Conservation (phyloP, 345 rosid species). For the Eucalyptus sp. region DNA sequence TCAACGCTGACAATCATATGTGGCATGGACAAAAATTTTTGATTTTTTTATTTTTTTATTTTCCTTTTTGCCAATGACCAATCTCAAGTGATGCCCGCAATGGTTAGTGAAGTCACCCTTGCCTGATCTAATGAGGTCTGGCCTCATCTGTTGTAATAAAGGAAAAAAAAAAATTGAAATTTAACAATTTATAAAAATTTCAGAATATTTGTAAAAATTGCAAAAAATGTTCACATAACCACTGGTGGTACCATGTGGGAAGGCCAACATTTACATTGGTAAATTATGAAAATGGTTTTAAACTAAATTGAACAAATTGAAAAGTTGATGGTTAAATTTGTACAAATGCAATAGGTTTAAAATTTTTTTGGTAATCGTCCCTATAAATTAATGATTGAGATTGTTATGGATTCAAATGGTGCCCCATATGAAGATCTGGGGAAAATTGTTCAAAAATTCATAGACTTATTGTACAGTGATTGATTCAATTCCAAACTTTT, state of each 20-base stretch:
- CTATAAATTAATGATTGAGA: not conserved
- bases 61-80: not conserved
- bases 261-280: no score
- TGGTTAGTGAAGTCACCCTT: not conserved
- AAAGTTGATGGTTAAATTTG: not conserved
- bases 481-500: not conserved
- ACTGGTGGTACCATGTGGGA: no score
- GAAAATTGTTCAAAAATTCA: no score
- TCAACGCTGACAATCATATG: not conserved
- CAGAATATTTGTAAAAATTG: not conserved
- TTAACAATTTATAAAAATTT: not conserved
- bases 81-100: not conserved
- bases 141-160: no score
- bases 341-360: not conserved
- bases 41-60: not conserved
- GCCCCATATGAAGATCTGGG: not conserved
- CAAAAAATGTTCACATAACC: not conserved
- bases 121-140: no score
- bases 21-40: not conserved
- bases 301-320: not conserved
- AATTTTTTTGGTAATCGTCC: not conserved
- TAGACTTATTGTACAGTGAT: no score
- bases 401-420: not conserved
- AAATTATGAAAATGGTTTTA: no score
- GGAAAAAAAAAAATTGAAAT: not conserved